Evolutionary conservation across 208 protist genomes (phyloP).

Genomic region (Naegleria gruberi): DNA sequence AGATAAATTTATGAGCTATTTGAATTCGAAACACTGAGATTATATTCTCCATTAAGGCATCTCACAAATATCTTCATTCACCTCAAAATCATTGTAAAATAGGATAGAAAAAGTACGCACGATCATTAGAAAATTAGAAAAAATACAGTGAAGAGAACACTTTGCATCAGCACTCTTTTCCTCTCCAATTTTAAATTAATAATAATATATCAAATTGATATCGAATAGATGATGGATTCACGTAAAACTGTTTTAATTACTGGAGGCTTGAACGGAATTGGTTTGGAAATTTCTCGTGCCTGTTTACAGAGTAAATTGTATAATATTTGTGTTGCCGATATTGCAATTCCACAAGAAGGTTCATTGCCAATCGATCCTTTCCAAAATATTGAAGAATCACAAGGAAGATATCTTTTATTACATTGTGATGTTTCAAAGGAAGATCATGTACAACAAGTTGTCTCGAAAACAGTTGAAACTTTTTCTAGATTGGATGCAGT

Average conservation of each 20-base stretch:
- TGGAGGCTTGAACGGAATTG: not conserved
- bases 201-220: too few species aligned
- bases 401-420: not conserved
- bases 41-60: too few species aligned
- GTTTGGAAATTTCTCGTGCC: not conserved
- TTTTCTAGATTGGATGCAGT: not conserved
- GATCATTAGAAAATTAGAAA: too few species aligned
- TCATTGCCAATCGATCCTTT: not conserved
- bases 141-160: too few species aligned
- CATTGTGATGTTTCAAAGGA: slow-evolving; percentile 21
- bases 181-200: too few species aligned
- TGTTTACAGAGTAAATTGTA: not conserved
- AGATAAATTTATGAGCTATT: too few species aligned
- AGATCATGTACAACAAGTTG: not conserved
- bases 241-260: not conserved
- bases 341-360: not conserved
- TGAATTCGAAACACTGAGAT: too few species aligned
- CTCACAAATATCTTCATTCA: too few species aligned
- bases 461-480: not conserved
- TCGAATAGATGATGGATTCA: too few species aligned
- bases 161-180: too few species aligned
- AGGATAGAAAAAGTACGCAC: too few species aligned
- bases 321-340: not conserved
- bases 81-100: too few species aligned
- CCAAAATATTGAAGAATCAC: not conserved